phyloP scores from a whole-genome alignment of 495 filamentous ascomycete genomes.

The Parachaetomium inaequale region DNA sequence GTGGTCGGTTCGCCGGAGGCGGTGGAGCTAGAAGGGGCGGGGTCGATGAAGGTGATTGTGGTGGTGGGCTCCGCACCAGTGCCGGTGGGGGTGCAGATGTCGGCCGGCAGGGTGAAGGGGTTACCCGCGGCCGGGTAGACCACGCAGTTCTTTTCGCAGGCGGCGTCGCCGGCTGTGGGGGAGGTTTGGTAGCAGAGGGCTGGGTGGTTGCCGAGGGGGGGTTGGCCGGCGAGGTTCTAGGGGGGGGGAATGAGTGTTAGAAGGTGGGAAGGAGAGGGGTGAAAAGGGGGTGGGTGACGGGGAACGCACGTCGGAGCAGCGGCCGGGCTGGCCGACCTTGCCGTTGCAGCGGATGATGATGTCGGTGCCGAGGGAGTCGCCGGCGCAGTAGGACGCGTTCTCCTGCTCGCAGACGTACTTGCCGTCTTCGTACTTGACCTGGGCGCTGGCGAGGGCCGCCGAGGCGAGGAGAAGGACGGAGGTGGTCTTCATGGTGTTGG shows the following conservation, averaged over 20 bases:
- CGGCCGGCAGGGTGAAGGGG: constrained; percentile 26
- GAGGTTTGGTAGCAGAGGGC: constrained; percentile 30
- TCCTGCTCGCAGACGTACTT: constrained; percentile 22
- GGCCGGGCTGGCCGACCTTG: constrained; percentile 21
- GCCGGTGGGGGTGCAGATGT: constrained; percentile 19
- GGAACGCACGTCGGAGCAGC: constrained; percentile 28
- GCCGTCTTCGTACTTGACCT: constrained; percentile 22
- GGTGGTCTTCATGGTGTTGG: constrained; percentile 28
- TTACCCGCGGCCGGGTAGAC: constrained; percentile 25
- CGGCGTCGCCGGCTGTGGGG: constrained; percentile 27
- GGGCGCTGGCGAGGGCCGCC: constrained; percentile 30
- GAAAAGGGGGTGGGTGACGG: not conserved
- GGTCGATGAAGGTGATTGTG: constrained; percentile 1
- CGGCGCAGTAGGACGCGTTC: constrained; percentile 32
- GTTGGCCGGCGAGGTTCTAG: constrained; percentile 31
- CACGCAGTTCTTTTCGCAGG: constrained; percentile 40
- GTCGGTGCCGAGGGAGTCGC: constrained; percentile 29
- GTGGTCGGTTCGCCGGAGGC: not conserved
- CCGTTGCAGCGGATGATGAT: constrained; percentile 37
- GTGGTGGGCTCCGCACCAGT: constrained; percentile 16
- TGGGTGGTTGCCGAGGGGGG: constrained; percentile 24
- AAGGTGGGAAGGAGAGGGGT: not conserved
- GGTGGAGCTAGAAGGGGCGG: not conserved
- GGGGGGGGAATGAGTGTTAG: not conserved
- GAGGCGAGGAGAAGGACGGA: constrained; percentile 28